These are phyloP conservation scores for Sugiyamaella qingdaonensis DNA, from an alignment of 805 yeast genomes.

Conservation along the genomic window DNA sequence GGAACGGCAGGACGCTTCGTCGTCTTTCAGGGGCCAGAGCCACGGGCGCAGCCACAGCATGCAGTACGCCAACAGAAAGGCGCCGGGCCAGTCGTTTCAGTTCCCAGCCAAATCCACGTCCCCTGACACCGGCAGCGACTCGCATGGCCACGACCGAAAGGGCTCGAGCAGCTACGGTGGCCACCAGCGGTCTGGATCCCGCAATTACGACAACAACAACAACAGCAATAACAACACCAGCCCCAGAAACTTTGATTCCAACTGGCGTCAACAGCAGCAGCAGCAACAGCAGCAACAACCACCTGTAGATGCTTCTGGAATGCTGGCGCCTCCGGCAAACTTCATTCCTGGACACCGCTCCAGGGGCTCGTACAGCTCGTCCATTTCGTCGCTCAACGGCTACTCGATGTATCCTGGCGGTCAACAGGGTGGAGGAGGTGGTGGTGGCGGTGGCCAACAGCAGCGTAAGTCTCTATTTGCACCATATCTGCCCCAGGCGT, in stretches of 20 bases:
- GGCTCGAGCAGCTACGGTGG: conserved; percentile 23
- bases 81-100: conserved; percentile 13
- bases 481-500: conserved; percentile 91
- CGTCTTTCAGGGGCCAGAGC: conserved; percentile 17
- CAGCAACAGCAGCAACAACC: not conserved
- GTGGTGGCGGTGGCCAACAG: conserved; percentile 32
- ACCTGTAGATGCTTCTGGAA: conserved; percentile 1
- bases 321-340: conserved; percentile 15
- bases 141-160: conserved; percentile 23
- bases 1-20: conserved; percentile 6
- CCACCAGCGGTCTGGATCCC: conserved; percentile 45
- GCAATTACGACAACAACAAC: conserved; percentile 26
- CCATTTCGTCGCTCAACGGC: conserved; percentile 46
- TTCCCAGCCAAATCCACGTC: conserved; percentile 50
- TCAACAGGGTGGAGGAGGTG: conserved; percentile 29
- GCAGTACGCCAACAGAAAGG: conserved; percentile 32
- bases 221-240: conserved; percentile 19
- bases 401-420: conserved; percentile 16
- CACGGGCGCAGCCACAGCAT: conserved; percentile 20
- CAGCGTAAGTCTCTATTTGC: conserved; percentile 72
- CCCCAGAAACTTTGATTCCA: conserved; percentile 28
- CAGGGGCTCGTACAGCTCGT: conserved; percentile 57
- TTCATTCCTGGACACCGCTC: conserved; percentile 79
- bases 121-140: conserved; percentile 17
- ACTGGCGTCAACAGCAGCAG: conserved; percentile 24